Evolutionary conservation across 306 rosid species (phyloP).

Genomic region (Abrus precatorius): DNA sequence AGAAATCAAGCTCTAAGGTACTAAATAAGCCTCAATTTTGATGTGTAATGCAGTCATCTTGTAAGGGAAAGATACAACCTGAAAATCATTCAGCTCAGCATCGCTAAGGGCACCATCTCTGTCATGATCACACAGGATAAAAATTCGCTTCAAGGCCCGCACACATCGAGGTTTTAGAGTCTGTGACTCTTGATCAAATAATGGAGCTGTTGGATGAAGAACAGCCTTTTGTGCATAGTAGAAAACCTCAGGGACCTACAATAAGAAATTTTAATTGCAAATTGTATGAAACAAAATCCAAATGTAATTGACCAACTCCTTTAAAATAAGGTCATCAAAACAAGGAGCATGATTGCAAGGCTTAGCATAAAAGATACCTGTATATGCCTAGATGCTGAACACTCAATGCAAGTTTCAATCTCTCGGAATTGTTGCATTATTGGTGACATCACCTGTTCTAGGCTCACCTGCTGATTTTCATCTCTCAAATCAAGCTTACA

Average conservation of each 20-base stretch:
- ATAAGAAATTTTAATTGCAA: slow-evolving; percentile 26
- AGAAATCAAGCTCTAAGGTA: slow-evolving; percentile 40
- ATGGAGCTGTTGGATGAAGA: slow-evolving; percentile 97
- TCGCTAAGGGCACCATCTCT: slow-evolving; percentile 86
- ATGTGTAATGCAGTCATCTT: background rate
- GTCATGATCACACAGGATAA: slow-evolving; percentile 94
- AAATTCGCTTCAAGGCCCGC: slow-evolving; percentile 92
- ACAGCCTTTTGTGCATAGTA: slow-evolving; percentile 99
- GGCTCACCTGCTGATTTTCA: slow-evolving; percentile 88
- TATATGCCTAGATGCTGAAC: slow-evolving; percentile 90
- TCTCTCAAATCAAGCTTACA: slow-evolving; percentile 97
- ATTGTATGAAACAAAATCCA: slow-evolving; percentile 37
- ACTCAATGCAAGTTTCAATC: slow-evolving; percentile 98
- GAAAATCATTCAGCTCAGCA: slow-evolving; percentile 58
- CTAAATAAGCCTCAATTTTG: slow-evolving; percentile 46
- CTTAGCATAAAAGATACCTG: slow-evolving; percentile 65
- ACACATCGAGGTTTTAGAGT: slow-evolving; percentile 95
- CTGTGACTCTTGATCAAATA: slow-evolving; percentile 96
- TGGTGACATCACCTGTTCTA: slow-evolving; percentile 98
- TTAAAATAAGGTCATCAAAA: slow-evolving; percentile 17
- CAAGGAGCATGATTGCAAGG: slow-evolving; percentile 5
- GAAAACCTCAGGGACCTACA: slow-evolving; percentile 96
- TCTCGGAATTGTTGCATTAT: slow-evolving; percentile 99
- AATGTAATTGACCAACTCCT: slow-evolving; percentile 30
- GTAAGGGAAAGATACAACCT: slow-evolving; percentile 43